Evolutionary conservation across 768 basidiomycete genomes (phyloP), one percentile per base, ranked within the genome.

Genomic region (Kwoniella europaea): DNA sequence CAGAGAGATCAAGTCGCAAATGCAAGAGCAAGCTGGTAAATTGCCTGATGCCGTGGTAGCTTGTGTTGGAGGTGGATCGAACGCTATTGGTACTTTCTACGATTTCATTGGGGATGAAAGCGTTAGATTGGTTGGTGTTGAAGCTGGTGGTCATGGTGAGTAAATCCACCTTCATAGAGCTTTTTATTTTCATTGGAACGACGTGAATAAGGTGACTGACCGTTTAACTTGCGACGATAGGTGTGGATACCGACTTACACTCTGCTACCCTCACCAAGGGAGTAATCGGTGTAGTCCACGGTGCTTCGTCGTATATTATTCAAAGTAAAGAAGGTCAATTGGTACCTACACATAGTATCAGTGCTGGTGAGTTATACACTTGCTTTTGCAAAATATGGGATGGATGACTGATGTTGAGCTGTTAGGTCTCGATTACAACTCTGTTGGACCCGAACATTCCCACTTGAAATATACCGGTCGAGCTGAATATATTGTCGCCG

Each of bases 71-170:
- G 97, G 97, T 59, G 97, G 97, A 12, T 92, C 91, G 82, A 98
- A 99, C 82, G 94, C 97, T 16, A 99, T 99, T 74, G 97, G 95
- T 35, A 91, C 95, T 12, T 99, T 99, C 88, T 93, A 92, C 83
- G 92, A 98, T 76, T 99, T 98, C 85, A 95, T 98, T 82, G 86
- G 87, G 9, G 93, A 98, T 81, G 90, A 92, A 84, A 86, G 83
- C 56, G 95, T 98, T 24, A 88, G 91, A 46, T 85, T 99, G 42
- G 85, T 98, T 42, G 97, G 97, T 71, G 96, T 99, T 10, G 97
- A 99, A 82, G 97, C 97, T 53, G 97, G 94, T 69, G 97, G 97
- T 63, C 94, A 98, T 87, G 97, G 95, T 91, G 64, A 71, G 84
- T 75, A 20, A 24, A 61, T 52, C n/a, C 4, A 44, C 55, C 10